phyloP scores from a whole-genome alignment of 257 asterid species.

The Dorcoceras hygrometricum region DNA sequence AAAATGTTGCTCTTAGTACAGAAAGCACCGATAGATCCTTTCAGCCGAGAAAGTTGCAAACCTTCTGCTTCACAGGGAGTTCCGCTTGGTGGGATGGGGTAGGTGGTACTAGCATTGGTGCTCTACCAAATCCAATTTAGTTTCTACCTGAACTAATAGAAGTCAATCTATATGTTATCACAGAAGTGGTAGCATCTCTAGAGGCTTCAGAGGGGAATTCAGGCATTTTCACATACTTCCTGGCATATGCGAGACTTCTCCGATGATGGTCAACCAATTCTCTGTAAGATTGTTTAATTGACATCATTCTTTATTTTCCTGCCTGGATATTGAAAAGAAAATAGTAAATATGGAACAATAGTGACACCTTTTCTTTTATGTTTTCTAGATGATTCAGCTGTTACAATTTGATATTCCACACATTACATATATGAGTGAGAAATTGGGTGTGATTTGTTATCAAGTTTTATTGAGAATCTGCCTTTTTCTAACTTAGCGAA shows the following conservation, averaged over 20 bases:
- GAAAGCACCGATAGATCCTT: slow-evolving; percentile 99
- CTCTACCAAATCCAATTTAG: slow-evolving; percentile 6
- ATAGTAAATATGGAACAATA: background rate
- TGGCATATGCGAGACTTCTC: slow-evolving; percentile 90
- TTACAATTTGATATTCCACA: background rate
- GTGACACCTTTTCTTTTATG: background rate
- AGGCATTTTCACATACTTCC: slow-evolving; percentile 93
- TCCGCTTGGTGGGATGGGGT: slow-evolving; percentile 99
- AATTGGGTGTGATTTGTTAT: background rate
- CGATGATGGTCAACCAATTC: slow-evolving; percentile 97
- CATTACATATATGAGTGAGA: background rate
- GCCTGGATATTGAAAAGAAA: slow-evolving; percentile 5
- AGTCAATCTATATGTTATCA: slow-evolving; percentile 25
- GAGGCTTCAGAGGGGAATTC: slow-evolving; percentile 99
- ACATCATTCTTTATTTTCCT: slow-evolving; percentile 24
- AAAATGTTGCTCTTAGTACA: slow-evolving; percentile 31
- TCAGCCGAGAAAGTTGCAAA: slow-evolving; percentile 79
- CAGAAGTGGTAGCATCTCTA: slow-evolving; percentile 99
- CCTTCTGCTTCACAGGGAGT: slow-evolving; percentile 98
- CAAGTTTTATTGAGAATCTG: background rate
- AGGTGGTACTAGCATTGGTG: slow-evolving; percentile 25
- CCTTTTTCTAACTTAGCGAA: no score
- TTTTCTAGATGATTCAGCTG: background rate
- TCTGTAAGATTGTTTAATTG: slow-evolving; percentile 54
- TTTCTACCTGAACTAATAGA: slow-evolving; percentile 6